A percentile compares a stretch with the other conserved stretches of the same genome.
Conservation (phyloP, 73 alveolate species). For the Effrenium voratum region DNA sequence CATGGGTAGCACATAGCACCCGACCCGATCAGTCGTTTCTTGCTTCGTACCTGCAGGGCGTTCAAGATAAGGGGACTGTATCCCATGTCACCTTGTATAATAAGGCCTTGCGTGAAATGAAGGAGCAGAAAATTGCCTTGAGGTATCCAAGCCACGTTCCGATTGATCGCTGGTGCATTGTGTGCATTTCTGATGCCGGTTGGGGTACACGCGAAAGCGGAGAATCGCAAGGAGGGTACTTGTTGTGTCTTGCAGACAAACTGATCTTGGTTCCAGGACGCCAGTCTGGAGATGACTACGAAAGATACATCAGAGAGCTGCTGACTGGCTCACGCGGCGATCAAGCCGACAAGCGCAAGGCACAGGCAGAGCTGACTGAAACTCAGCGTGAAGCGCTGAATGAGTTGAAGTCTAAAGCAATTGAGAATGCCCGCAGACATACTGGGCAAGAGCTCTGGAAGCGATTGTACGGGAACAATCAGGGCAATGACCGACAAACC, state of each 20-base stretch:
- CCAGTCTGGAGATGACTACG: not conserved
- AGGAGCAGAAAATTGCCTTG: not conserved
- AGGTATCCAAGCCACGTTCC: not conserved
- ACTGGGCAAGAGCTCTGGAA: not conserved
- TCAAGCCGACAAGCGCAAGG: not conserved
- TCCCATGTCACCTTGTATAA: not conserved
- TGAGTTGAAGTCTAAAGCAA: not conserved
- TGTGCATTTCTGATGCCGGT: constrained; percentile 7
- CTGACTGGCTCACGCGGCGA: not conserved
- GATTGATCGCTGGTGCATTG: not conserved
- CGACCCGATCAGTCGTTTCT: constrained; percentile 21
- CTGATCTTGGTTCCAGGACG: not conserved
- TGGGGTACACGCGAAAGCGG: constrained; percentile 13
- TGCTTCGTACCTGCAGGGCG: constrained; percentile 14
- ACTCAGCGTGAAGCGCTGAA: not conserved
- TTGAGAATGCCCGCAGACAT: not conserved
- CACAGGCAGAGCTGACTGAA: not conserved
- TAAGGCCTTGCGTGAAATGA: constrained; percentile 1
- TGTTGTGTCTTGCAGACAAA: not conserved
- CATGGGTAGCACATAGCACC: constrained; percentile 5
- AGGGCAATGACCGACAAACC: not conserved
- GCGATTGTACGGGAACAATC: not conserved
- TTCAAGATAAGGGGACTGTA: not conserved
- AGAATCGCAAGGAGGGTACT: not conserved
- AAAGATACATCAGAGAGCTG: not conserved